Conservation (phyloP, 345 rosid species). For the Reutealis trisperma region DNA sequence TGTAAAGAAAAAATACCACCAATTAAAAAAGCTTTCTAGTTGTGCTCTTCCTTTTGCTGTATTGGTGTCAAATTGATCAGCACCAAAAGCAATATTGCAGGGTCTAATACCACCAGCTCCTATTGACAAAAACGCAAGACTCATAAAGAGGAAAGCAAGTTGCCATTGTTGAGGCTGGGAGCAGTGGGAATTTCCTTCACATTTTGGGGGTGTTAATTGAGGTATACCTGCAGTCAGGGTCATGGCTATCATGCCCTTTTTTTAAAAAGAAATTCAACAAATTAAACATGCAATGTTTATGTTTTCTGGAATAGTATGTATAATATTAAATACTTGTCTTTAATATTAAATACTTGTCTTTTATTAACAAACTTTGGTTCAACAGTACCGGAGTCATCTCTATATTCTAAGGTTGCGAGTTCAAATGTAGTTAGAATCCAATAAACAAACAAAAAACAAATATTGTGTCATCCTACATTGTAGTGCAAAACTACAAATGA, state of each 20-base stretch:
- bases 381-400: no score
- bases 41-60: slow-evolving; percentile 54
- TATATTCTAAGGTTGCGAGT: no score
- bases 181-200: slow-evolving; percentile 36
- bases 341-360: no score
- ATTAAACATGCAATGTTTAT: no score
- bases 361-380: no score
- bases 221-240: slow-evolving; percentile 55
- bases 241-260: slow-evolving; percentile 52
- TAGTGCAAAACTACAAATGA: not conserved
- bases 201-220: slow-evolving; percentile 44
- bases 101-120: slow-evolving; percentile 79
- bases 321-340: no score
- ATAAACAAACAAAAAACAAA: no score
- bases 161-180: slow-evolving; percentile 46
- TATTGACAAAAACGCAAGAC: slow-evolving; percentile 54
- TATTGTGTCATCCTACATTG: no score
- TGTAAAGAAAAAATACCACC: slow-evolving; percentile 84
- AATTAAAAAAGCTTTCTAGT: slow-evolving; percentile 69
- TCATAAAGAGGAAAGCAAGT: slow-evolving; percentile 41
- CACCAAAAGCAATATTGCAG: slow-evolving; percentile 80
- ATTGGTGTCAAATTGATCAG: slow-evolving; percentile 64
- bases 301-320: no score
- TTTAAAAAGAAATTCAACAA: slow-evolving; percentile 23
- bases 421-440: no score